Percentiles rank a stretch among this genome's conserved stretches.
These are phyloP conservation scores for Aegilops bicornis DNA, from an alignment of 176 grass and related monocot species.

Conservation along the genomic window DNA sequence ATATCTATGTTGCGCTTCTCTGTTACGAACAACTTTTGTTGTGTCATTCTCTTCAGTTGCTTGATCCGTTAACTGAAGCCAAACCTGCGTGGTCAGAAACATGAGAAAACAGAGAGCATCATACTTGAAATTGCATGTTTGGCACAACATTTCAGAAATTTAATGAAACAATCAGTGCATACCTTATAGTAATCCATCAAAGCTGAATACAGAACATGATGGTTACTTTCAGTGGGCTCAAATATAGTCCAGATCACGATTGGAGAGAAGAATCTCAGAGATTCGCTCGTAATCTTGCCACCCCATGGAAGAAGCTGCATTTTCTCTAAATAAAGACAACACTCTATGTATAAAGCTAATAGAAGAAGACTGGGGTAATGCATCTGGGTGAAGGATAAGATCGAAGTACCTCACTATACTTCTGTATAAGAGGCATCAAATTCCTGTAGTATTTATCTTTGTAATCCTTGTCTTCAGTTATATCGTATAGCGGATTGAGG, in stretches of 20 bases:
- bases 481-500: slow-evolving; percentile 89
- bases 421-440: slow-evolving; percentile 63
- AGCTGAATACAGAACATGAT: slow-evolving; percentile 57
- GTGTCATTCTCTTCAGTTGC: slow-evolving; percentile 40
- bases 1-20: slow-evolving; percentile 78
- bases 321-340: slow-evolving; percentile 62
- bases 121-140: neutral
- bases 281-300: slow-evolving; percentile 90
- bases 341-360: slow-evolving; percentile 51
- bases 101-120: neutral
- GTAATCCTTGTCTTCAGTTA: slow-evolving; percentile 54
- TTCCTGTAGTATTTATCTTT: slow-evolving; percentile 81
- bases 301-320: slow-evolving; percentile 98
- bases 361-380: slow-evolving; percentile 3
- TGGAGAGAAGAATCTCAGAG: slow-evolving; percentile 91
- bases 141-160: neutral
- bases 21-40: slow-evolving; percentile 35
- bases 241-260: slow-evolving; percentile 82
- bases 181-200: slow-evolving; percentile 91
- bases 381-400: neutral
- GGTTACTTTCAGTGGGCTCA: slow-evolving; percentile 53
- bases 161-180: neutral
- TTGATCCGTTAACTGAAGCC: slow-evolving; percentile 72
- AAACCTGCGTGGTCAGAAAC: slow-evolving; percentile 47
- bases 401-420: slow-evolving; percentile 69